phyloP scores from a whole-genome alignment of 2,329 filamentous ascomycete species.

The Paecilomyces formosus region DNA sequence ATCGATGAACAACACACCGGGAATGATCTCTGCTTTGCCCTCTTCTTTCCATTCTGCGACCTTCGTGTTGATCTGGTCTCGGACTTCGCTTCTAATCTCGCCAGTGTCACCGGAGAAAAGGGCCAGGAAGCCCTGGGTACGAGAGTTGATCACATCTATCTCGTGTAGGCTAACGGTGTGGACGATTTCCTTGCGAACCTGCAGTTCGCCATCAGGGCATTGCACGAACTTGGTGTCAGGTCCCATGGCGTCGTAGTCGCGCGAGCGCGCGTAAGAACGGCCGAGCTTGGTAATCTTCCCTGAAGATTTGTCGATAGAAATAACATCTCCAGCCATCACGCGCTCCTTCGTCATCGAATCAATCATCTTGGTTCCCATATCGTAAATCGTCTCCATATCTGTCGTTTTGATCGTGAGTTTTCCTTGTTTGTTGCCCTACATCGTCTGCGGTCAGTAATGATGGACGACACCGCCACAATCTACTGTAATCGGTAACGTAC shows the following conservation, averaged over 20 bases:
- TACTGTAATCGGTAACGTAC: slow-evolving; percentile 28
- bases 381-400: slow-evolving; percentile 99
- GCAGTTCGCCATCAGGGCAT: slow-evolving; percentile 93
- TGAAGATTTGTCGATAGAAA: slow-evolving; percentile 96
- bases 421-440: slow-evolving; percentile 86
- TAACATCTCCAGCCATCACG: slow-evolving; percentile 96
- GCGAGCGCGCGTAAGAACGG: slow-evolving; percentile 84
- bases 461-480: neutral
- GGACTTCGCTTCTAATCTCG: slow-evolving; percentile 93
- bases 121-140: slow-evolving; percentile 95
- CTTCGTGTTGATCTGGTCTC: slow-evolving; percentile 98
- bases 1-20: slow-evolving; percentile 94
- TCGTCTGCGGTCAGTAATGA: slow-evolving; percentile 7
- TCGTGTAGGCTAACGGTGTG: slow-evolving; percentile 96
- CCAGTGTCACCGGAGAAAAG: slow-evolving; percentile 97
- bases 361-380: slow-evolving; percentile 99
- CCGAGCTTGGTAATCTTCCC: slow-evolving; percentile 97
- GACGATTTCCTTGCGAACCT: slow-evolving; percentile 93
- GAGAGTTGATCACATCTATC: slow-evolving; percentile 98
- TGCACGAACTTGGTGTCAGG: slow-evolving; percentile 97
- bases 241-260: slow-evolving; percentile 99
- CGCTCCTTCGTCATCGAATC: slow-evolving; percentile 99
- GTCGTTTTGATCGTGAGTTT: slow-evolving; percentile 99
- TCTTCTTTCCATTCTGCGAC: slow-evolving; percentile 99
- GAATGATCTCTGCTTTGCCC: slow-evolving; percentile 96